phyloP scores from a whole-genome alignment of 495 filamentous ascomycete species.

The Hypoxylon intermedium region DNA sequence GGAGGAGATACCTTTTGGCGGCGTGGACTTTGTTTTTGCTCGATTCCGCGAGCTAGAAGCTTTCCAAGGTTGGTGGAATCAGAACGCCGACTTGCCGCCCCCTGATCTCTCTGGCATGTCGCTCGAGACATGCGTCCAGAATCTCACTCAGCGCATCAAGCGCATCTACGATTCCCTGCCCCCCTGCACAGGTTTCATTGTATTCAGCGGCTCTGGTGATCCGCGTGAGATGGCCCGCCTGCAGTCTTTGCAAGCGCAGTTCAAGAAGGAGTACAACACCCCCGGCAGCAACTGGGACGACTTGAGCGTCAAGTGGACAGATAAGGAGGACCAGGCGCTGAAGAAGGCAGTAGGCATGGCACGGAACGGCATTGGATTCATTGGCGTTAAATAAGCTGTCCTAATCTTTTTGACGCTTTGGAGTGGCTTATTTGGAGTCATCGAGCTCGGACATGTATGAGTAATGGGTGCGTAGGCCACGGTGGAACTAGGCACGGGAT shows the following conservation, averaged over 20 bases:
- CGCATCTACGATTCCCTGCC: conserved; percentile 78
- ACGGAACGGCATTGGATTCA: conserved; percentile 79
- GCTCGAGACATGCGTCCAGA: conserved; percentile 56
- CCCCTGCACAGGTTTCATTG: conserved; percentile 82
- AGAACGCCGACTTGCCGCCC: conserved; percentile 49
- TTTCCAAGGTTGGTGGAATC: conserved; percentile 82
- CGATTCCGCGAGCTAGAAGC: conserved; percentile 85
- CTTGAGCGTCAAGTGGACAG: conserved; percentile 88
- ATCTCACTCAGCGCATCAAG: conserved; percentile 63
- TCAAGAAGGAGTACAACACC: conserved; percentile 75
- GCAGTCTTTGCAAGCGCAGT: conserved; percentile 73
- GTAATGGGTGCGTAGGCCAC: background rate
- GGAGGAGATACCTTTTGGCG: conserved; percentile 66
- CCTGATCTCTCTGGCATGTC: conserved; percentile 50
- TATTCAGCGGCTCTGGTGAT: conserved; percentile 89
- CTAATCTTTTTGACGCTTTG: too few relatives aligned
- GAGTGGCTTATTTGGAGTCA: too few relatives aligned
- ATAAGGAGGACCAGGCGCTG: conserved; percentile 80
- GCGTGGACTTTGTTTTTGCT: conserved; percentile 89
- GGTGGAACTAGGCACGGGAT: background rate
- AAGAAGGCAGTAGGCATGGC: conserved; percentile 73
- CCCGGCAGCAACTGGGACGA: conserved; percentile 84
- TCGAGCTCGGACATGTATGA: conserved; percentile 1
- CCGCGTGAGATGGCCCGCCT: conserved; percentile 78
- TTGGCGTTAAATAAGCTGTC: conserved; percentile 69